These are phyloP conservation scores for Astrocystis sublimbata DNA, from an alignment of 495 filamentous ascomycete species.

Conservation along the genomic window DNA sequence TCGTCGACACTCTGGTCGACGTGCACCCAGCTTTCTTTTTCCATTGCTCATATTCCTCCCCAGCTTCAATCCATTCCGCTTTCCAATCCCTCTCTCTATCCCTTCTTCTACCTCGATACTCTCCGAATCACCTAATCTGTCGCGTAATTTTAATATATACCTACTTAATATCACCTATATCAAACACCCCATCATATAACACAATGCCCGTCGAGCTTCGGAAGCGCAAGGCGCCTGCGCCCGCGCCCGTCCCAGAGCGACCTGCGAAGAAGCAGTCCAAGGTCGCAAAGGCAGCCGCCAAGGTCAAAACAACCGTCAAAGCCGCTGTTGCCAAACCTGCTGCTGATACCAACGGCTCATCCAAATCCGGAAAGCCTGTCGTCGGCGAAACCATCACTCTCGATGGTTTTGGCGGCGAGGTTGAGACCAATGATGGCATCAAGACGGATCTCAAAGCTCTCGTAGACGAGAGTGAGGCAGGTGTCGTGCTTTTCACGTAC, in stretches of 20 bases:
- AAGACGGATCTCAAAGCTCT: conserved; percentile 76
- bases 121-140: conserved; percentile 1
- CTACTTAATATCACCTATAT: neutral
- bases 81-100: neutral
- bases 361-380: conserved; percentile 33
- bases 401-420: conserved; percentile 74
- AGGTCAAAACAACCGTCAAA: conserved; percentile 47
- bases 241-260: conserved; percentile 54
- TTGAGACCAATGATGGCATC: conserved; percentile 79
- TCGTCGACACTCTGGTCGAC: conserved; percentile 13
- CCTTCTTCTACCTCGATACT: neutral
- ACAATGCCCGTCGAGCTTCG: conserved; percentile 63
- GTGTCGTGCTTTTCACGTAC: conserved; percentile 92
- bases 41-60: neutral
- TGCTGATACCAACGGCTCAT: conserved; percentile 37
- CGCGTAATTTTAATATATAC: conserved; percentile 10
- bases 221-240: conserved; percentile 72
- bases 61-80: neutral
- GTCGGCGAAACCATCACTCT: conserved; percentile 60
- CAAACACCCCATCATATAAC: neutral
- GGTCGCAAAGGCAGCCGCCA: conserved; percentile 26
- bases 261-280: conserved; percentile 56
- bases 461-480: conserved; percentile 77
- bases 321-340: conserved; percentile 36
- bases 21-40: conserved; percentile 2